Evolutionary conservation across 371 early-diverging fungal species (phyloP).

Genomic region (Nematocida ausubeli): DNA sequence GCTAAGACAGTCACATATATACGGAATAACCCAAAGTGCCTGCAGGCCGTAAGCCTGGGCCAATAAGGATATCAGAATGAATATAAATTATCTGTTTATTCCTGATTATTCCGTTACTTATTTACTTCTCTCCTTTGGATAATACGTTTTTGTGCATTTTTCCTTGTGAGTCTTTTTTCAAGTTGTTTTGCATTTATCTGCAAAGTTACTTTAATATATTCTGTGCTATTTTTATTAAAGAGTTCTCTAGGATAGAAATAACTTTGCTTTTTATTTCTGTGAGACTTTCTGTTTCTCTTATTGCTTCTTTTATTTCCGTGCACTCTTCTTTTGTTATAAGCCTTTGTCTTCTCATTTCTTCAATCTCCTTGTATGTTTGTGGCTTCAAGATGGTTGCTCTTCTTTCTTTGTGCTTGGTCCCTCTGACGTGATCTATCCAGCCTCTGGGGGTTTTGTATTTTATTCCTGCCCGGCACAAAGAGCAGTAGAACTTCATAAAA

Average conservation of each 20-base stretch:
- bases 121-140: no score
- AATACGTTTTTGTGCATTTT: no score
- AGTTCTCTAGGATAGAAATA: background rate
- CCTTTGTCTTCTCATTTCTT: background rate
- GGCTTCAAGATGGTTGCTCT: conserved; percentile 6
- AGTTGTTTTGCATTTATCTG: no score
- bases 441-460: conserved; percentile 10
- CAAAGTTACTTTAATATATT: background rate
- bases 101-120: no score
- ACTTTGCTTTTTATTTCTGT: background rate
- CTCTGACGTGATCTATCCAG: conserved; percentile 48
- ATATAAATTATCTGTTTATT: no score
- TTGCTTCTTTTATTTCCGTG: background rate
- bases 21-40: no score
- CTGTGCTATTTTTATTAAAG: conserved; percentile 2
- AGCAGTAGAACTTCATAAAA: conserved; percentile 27
- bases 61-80: no score
- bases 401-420: conserved; percentile 1
- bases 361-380: background rate
- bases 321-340: background rate
- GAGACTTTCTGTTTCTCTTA: background rate
- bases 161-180: no score
- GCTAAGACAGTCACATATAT: no score
- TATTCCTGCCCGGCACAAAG: conserved; percentile 6
- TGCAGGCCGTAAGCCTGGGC: no score